These are phyloP conservation scores for Closterium sp. DNA, from an alignment of 139 green algal species.

Conservation along the genomic window DNA sequence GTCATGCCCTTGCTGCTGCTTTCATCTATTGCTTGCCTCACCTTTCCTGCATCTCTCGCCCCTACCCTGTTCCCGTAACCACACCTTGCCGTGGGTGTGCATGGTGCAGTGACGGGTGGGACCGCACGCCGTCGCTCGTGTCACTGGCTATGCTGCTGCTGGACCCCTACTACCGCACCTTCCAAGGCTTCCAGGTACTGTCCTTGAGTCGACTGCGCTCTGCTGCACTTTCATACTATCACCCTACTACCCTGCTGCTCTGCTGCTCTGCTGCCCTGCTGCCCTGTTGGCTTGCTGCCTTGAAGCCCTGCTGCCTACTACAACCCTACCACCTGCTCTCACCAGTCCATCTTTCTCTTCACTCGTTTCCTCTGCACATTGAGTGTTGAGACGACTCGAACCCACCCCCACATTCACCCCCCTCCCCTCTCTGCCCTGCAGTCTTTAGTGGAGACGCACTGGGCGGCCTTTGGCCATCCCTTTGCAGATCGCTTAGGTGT, in stretches of 20 bases:
- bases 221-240: no score
- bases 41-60: not conserved
- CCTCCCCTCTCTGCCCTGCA: not conserved
- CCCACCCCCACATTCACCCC: no score
- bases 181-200: constrained; percentile 24
- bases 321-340: no score
- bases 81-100: no score
- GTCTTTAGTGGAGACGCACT: constrained; percentile 37
- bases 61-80: not conserved
- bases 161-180: constrained; percentile 42
- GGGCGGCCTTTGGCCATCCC: constrained; percentile 37
- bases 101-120: constrained; percentile 40
- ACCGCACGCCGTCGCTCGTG: constrained; percentile 15
- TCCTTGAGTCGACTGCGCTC: no score
- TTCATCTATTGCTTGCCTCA: not conserved
- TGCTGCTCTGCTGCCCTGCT: not conserved
- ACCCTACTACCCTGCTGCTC: not conserved
- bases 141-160: constrained; percentile 19
- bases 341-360: not conserved
- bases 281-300: not conserved
- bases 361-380: not conserved
- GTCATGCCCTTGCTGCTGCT: no score
- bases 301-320: not conserved
- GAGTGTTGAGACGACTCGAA: no score
- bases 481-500: constrained; percentile 34